Evolutionary conservation across 2,329 filamentous ascomycete species (phyloP), one percentile per base, ranked within the genome.

Genomic region (Phialophora macrospora): DNA sequence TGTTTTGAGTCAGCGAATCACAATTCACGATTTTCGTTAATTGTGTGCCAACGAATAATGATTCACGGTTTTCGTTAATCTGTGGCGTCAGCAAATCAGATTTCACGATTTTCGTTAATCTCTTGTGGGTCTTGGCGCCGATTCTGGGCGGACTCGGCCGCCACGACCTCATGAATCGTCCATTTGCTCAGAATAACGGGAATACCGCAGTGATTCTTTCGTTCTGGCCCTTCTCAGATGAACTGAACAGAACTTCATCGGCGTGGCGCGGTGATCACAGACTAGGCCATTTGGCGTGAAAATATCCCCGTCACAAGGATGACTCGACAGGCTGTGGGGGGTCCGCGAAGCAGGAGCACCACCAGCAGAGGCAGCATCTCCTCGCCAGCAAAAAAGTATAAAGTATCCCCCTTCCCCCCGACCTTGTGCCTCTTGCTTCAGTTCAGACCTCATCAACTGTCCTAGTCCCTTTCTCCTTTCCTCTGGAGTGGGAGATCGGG

Each of bases 321-420:
- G 38, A 44, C 38, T 44, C 38, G 38, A 7, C 38, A n/a, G 17
- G 14, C 2, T 4, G 17, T n/a, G 38, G 5, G 30, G 30, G 7
- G 8, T 9, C 9, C 30, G 9, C 9, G 14, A 17, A 8, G 17
- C 38, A 44, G 38, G 14, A n/a, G 38, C 38, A n/a, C 14, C 38
- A 41, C 14, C 38, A 41, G 38, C 38, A 41, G 38, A 41, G 38
- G 38, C 6, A 44, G 38, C 17, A 44, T n/a, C 38, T 6, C 4
- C 17, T 11, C 38, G 2, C 5, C 4, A 11, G 38, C 38, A 5
- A 17, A 44, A 1, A 44, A 44, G 38, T 44, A 44, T 44, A 44
- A 44, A 44, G 38, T 44, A n/a, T 44, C 38, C 38, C 34, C 38
- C 38, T 44, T n/a, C 38, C 38, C 38, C 38, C 38, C 38, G 38